Evolutionary conservation across 306 rosid species (phyloP).

Genomic region (Abrus precatorius): DNA sequence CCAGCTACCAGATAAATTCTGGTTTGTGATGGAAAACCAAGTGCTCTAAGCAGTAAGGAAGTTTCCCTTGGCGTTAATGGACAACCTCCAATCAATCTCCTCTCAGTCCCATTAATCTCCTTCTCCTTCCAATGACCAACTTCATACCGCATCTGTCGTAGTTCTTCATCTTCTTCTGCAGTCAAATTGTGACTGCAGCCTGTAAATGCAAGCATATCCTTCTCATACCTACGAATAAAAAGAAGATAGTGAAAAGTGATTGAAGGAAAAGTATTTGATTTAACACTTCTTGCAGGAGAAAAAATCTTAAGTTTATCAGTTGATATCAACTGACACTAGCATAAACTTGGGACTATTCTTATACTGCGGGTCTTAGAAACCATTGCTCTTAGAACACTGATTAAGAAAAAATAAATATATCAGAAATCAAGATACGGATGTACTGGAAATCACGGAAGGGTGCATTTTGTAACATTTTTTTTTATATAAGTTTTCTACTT

Average conservation of each 20-base stretch:
- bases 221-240: slow-evolving; percentile 17
- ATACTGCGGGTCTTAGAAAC: not conserved
- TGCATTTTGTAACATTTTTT: no score
- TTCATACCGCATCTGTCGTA: slow-evolving; percentile 10
- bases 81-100: slow-evolving; percentile 27
- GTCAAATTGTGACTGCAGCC: slow-evolving; percentile 36
- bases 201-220: slow-evolving; percentile 30
- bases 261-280: not conserved
- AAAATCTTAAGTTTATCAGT: not conserved
- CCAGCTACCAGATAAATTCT: slow-evolving; percentile 23
- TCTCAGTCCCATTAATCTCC: slow-evolving; percentile 31
- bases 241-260: not conserved
- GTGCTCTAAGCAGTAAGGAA: slow-evolving; percentile 15
- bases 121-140: slow-evolving; percentile 36
- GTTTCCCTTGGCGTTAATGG: slow-evolving; percentile 30
- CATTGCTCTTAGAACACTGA: no score
- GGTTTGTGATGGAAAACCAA: slow-evolving; percentile 24
- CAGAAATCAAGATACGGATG: no score
- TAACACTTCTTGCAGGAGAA: not conserved
- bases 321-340: not conserved
- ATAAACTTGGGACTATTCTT: not conserved
- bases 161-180: slow-evolving; percentile 30
- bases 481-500: no score
- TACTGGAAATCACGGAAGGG: no score
- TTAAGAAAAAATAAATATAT: no score